Percentiles rank a stretch among this genome's conserved stretches.
Evolutionary conservation across 164 flowering plant species (phyloP).

Genomic region (Kingdonia uniflora): DNA sequence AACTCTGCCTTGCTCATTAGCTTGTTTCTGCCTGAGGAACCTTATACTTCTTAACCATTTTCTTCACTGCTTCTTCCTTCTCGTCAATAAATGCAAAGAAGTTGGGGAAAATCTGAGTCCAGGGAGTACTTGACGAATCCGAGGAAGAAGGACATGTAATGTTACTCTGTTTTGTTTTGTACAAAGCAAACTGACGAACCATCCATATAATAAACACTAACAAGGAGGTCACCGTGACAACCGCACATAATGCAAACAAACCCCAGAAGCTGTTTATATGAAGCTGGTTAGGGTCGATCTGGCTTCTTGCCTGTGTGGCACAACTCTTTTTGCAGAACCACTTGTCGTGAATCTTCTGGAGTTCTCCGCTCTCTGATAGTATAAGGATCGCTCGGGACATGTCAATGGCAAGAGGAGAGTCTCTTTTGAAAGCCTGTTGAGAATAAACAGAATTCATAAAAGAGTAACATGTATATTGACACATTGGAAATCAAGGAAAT

Average conservation of each 20-base stretch:
- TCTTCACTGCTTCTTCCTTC: slow-evolving; percentile 68
- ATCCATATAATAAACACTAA: slow-evolving; percentile 32
- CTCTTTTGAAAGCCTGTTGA: slow-evolving; percentile 54
- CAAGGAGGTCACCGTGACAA: slow-evolving; percentile 26
- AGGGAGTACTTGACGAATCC: slow-evolving; percentile 13
- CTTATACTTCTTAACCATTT: slow-evolving; percentile 26
- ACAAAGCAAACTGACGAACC: slow-evolving; percentile 35
- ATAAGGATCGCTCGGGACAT: slow-evolving; percentile 54
- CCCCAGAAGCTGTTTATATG: slow-evolving; percentile 61
- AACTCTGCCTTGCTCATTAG: slow-evolving; percentile 7
- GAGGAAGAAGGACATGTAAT: slow-evolving; percentile 15
- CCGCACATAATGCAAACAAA: slow-evolving; percentile 48
- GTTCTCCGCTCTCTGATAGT: slow-evolving; percentile 51
- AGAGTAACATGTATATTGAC: not conserved
- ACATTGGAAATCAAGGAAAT: too few species aligned
- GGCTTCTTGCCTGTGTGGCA: slow-evolving; percentile 10
- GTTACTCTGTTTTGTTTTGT: slow-evolving; percentile 24
- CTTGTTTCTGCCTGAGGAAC: slow-evolving; percentile 11
- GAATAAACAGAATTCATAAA: slow-evolving; percentile 3
- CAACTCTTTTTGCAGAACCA: slow-evolving; percentile 56
- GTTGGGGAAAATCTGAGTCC: slow-evolving; percentile 25
- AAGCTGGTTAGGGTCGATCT: slow-evolving; percentile 38
- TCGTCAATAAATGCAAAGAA: slow-evolving; percentile 60
- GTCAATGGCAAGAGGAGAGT: slow-evolving; percentile 58
- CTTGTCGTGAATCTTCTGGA: slow-evolving; percentile 32